Conservation (phyloP, 1,284 basidiomycete genomes). For the Boletus semigastroideus region DNA sequence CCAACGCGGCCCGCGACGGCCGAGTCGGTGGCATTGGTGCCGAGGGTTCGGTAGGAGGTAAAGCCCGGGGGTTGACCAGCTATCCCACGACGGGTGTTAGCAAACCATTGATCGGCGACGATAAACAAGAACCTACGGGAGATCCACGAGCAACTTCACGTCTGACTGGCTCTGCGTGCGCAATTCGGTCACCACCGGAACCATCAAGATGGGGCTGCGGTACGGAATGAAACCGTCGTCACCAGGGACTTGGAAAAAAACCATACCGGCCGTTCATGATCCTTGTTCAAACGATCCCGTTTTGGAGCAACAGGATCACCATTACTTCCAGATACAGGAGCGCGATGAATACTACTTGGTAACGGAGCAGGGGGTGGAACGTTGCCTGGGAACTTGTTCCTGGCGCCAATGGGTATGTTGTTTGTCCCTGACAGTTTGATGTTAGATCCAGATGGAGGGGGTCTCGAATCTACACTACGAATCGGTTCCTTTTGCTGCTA, state of each 20-base stretch:
- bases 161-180: conserved; percentile 1
- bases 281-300: conserved; percentile 16
- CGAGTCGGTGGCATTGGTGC: conserved; percentile 4
- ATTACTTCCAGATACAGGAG: conserved; percentile 14
- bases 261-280: conserved; percentile 27
- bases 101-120: neutral
- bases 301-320: conserved; percentile 23
- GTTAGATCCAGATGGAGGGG: conserved; percentile 15
- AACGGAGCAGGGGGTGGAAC: neutral
- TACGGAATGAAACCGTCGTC: conserved; percentile 4
- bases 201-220: conserved; percentile 18
- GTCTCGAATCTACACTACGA: conserved; percentile 21
- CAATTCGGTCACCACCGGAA: conserved; percentile 1
- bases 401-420: conserved; percentile 30
- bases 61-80: conserved; percentile 4
- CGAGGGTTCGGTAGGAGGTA: conserved; percentile 17
- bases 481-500: conserved; percentile 25
- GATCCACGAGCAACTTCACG: conserved; percentile 15
- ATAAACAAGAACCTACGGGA: conserved; percentile 13
- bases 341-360: neutral
- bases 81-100: conserved; percentile 14
- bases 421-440: conserved; percentile 37
- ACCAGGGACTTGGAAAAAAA: neutral
- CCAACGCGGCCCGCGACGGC: conserved; percentile 18
- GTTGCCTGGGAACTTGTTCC: conserved; percentile 24